Evolutionary conservation across 768 basidiomycete genomes (phyloP).

Genomic region (Suillus paluster): DNA sequence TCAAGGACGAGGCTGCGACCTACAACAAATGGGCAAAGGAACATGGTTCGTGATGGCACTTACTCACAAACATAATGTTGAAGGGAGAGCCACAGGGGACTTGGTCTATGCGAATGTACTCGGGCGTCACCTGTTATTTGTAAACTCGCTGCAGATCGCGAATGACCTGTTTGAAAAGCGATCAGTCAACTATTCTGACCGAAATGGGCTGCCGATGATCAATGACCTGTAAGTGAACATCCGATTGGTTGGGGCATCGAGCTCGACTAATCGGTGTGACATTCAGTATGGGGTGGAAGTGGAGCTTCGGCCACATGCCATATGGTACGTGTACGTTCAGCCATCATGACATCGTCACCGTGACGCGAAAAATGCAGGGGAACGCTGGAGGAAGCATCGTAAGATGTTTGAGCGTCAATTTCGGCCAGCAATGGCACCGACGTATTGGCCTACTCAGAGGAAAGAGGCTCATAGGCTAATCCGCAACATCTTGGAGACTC

Average conservation of each 20-base stretch:
- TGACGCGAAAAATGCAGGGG: constrained; percentile 38
- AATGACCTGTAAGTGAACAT: constrained; percentile 46
- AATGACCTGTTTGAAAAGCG: constrained; percentile 62
- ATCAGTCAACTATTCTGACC: constrained; percentile 60
- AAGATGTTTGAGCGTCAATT: constrained; percentile 58
- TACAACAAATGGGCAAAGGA: constrained; percentile 49
- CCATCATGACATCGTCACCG: neutral
- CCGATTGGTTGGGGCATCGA: too few species aligned
- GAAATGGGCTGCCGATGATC: constrained; percentile 51
- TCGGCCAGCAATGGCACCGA: constrained; percentile 44
- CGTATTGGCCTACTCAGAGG: constrained; percentile 50
- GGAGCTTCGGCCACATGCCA: constrained; percentile 61
- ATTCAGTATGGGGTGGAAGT: constrained; percentile 50
- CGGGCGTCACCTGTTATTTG: constrained; percentile 51
- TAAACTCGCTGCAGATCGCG: constrained; percentile 51
- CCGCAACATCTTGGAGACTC: constrained; percentile 46
- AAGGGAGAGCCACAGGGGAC: constrained; percentile 44
- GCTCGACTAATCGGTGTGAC: constrained; percentile 9
- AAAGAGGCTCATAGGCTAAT: constrained; percentile 51
- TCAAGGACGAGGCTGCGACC: constrained; percentile 39
- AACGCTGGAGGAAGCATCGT: constrained; percentile 56
- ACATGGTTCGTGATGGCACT: constrained; percentile 31
- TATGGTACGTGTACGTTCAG: constrained; percentile 40
- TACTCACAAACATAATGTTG: neutral
- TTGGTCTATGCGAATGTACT: constrained; percentile 57